phyloP scores from a whole-genome alignment of 1,284 basidiomycete species.

The Fomitopsis palustris region DNA sequence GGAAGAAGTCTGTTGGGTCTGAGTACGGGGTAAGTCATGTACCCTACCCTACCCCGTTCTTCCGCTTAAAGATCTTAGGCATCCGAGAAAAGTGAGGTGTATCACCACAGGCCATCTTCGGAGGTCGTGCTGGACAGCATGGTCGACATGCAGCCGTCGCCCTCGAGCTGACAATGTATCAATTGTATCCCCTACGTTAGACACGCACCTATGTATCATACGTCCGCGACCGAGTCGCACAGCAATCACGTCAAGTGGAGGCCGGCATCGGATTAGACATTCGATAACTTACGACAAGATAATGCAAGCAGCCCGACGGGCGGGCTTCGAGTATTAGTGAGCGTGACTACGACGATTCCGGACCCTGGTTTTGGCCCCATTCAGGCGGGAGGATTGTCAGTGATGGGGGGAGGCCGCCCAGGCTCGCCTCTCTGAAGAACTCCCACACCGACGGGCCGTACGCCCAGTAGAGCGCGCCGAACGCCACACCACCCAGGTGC shows the following conservation, averaged over 20 bases:
- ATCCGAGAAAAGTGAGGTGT: neutral
- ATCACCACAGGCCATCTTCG: neutral
- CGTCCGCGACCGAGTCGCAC: no score
- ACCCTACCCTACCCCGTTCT: neutral
- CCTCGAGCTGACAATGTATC: no score
- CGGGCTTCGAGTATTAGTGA: neutral
- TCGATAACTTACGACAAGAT: no score
- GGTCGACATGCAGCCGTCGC: neutral
- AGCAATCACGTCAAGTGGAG: no score
- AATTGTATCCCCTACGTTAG: no score
- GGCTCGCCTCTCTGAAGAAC: neutral
- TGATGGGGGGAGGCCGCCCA: neutral
- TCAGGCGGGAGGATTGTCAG: neutral
- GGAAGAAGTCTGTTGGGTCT: neutral
- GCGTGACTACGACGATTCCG: neutral
- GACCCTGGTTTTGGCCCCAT: neutral
- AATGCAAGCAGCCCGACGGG: no score
- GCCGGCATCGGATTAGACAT: no score
- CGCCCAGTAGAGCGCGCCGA: slow-evolving; percentile 64
- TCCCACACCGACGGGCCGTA: slow-evolving; percentile 61
- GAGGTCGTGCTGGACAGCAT: neutral
- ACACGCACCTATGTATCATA: no score
- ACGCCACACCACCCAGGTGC: slow-evolving; percentile 77
- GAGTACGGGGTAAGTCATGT: neutral
- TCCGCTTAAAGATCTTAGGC: neutral